These are phyloP conservation scores for Myrmaecium sp. DNA, from an alignment of 2,329 filamentous ascomycete genomes.

Conservation along the genomic window DNA sequence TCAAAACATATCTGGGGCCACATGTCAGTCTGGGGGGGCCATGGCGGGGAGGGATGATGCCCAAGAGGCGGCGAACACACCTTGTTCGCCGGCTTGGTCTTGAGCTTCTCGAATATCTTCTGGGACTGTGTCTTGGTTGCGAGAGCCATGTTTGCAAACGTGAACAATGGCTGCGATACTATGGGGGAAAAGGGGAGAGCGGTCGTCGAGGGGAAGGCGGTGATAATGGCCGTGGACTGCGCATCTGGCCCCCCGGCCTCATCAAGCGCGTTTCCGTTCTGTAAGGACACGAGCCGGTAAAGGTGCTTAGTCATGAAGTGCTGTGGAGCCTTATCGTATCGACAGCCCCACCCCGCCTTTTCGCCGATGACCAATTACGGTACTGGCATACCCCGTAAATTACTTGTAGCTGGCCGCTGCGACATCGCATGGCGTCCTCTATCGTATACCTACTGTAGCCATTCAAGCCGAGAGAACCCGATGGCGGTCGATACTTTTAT, in stretches of 20 bases:
- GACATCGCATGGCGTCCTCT: neutral
- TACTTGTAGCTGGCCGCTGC: neutral
- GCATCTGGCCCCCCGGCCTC: neutral
- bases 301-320: neutral
- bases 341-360: slow-evolving; percentile 2
- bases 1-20: slow-evolving; percentile 77
- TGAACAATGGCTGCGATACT: neutral
- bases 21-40: slow-evolving; percentile 8
- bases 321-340: slow-evolving; percentile 2
- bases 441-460: neutral
- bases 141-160: slow-evolving; percentile 30
- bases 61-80: slow-evolving; percentile 34
- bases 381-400: neutral
- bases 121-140: slow-evolving; percentile 91
- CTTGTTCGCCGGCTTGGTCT: slow-evolving; percentile 88
- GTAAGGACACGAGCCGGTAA: neutral
- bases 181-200: neutral
- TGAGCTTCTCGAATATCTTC: slow-evolving; percentile 95
- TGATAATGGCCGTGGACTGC: neutral
- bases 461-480: neutral
- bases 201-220: neutral
- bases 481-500: too few relatives aligned
- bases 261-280: slow-evolving; percentile 1
- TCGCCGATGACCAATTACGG: slow-evolving; percentile 1
- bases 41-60: slow-evolving; percentile 2